phyloP scores from a whole-genome alignment of 441 rosid species.

The Gossypium davidsonii region DNA sequence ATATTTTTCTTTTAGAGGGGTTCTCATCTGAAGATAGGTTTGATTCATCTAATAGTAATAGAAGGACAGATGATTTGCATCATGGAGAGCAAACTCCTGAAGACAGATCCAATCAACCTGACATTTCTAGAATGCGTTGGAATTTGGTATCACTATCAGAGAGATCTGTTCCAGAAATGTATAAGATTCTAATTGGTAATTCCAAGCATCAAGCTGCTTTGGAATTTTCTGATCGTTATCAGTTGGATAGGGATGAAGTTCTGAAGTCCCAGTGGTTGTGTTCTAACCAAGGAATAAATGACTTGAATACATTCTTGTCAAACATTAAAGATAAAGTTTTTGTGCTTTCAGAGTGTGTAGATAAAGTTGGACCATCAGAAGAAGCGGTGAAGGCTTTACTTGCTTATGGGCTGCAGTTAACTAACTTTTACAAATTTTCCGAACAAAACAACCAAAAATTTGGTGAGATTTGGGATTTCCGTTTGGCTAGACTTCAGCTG shows the following conservation, averaged over 20 bases:
- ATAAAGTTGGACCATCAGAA: conserved; percentile 77
- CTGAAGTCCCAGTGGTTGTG: conserved; percentile 77
- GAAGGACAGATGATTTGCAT: conserved; percentile 23
- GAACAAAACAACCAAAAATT: conserved; percentile 45
- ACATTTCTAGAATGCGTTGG: conserved; percentile 48
- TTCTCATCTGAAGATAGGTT: conserved; percentile 31
- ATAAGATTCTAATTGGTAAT: conserved; percentile 53
- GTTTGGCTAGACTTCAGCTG: conserved; percentile 77
- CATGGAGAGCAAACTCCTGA: conserved; percentile 27
- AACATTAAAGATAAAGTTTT: conserved; percentile 68
- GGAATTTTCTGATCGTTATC: conserved; percentile 68
- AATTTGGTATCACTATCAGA: conserved; percentile 66
- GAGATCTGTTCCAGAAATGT: conserved; percentile 83
- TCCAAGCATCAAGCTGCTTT: conserved; percentile 62
- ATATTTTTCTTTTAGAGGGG: conserved; percentile 62
- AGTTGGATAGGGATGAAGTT: conserved; percentile 78
- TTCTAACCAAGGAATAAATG: conserved; percentile 56
- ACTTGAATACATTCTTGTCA: conserved; percentile 52
- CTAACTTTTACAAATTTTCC: conserved; percentile 50
- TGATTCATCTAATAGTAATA: conserved; percentile 26
- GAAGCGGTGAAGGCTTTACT: conserved; percentile 74
- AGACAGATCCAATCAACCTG: conserved; percentile 32
- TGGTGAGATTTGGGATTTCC: conserved; percentile 58
- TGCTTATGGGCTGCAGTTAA: conserved; percentile 56
- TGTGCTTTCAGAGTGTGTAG: conserved; percentile 71